These are phyloP conservation scores for Thelonectria discophora DNA, from an alignment of 2,329 filamentous ascomycete genomes.

Conservation along the genomic window DNA sequence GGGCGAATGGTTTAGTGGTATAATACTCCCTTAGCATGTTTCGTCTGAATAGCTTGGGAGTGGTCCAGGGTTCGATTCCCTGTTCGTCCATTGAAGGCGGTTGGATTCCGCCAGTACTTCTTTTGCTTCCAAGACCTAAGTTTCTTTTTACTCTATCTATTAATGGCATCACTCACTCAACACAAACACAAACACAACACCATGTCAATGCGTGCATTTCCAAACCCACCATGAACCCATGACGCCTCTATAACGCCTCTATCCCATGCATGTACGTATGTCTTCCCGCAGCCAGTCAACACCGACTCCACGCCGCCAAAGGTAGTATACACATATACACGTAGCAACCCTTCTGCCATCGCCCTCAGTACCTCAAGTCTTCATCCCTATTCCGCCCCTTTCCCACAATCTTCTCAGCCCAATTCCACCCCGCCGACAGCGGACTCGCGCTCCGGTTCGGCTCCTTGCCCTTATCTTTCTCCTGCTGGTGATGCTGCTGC, in stretches of 20 bases:
- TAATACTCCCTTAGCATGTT: constrained; percentile 47
- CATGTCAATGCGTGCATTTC: background rate
- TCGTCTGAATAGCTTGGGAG: constrained; percentile 40
- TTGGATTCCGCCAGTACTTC: constrained; percentile 32
- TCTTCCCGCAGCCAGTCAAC: constrained; percentile 4
- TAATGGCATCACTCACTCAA: too few species aligned
- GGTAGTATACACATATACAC: background rate
- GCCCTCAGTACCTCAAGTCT: constrained; percentile 24
- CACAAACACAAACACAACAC: too few species aligned
- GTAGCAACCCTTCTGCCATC: background rate
- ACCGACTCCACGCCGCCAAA: background rate
- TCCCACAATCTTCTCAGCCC: constrained; percentile 64
- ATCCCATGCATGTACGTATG: constrained; percentile 7
- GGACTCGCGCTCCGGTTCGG: constrained; percentile 41
- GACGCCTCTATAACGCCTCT: constrained; percentile 16
- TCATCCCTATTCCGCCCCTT: constrained; percentile 47
- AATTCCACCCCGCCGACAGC: constrained; percentile 54
- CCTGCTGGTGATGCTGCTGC: too few species aligned
- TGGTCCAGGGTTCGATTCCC: constrained; percentile 49
- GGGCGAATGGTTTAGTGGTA: constrained; percentile 49
- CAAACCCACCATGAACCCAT: background rate
- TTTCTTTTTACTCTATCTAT: too few species aligned
- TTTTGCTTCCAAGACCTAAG: constrained; percentile 18
- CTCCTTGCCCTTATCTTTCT: constrained; percentile 32
- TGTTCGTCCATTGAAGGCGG: constrained; percentile 43